Percentiles rank a stretch among this genome's conserved stretches.
These are phyloP conservation scores for Rhodomyrtus tomentosa DNA, from an alignment of 345 rosid genomes.

Conservation along the genomic window DNA sequence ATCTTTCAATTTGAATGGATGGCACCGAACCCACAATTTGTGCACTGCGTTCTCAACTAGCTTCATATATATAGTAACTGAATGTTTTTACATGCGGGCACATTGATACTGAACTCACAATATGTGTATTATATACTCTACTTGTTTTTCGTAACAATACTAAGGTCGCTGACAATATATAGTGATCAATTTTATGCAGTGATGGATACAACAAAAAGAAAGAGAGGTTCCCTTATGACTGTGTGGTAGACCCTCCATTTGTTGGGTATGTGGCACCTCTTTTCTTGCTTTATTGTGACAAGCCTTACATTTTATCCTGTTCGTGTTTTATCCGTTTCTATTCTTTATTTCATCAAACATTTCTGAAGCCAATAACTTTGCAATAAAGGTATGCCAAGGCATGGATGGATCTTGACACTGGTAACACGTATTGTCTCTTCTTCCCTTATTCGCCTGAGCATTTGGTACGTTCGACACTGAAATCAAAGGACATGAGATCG, in stretches of 20 bases:
- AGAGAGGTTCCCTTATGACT: constrained; percentile 36
- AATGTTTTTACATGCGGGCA: neutral
- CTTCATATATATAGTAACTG: neutral
- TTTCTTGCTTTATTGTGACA: neutral
- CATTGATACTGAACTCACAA: neutral
- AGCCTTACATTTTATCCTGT: neutral
- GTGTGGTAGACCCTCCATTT: constrained; percentile 67
- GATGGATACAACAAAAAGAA: constrained; percentile 11
- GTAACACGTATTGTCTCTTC: constrained; percentile 60
- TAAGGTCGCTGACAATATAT: neutral
- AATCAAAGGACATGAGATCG: constrained; percentile 39
- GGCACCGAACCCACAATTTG: neutral
- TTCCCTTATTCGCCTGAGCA: constrained; percentile 89
- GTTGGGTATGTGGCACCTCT: constrained; percentile 51
- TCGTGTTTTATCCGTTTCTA: neutral
- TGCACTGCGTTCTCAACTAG: neutral
- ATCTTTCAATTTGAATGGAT: neutral
- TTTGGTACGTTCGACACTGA: constrained; percentile 46
- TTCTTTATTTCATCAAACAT: neutral
- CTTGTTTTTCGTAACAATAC: neutral
- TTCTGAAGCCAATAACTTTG: neutral
- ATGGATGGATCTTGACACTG: constrained; percentile 46
- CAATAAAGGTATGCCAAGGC: constrained; percentile 72
- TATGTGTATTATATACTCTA: neutral
- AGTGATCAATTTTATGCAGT: neutral